These are phyloP conservation scores for Rhynchosporium secalis DNA, from an alignment of 2,329 filamentous ascomycete genomes.

Conservation along the genomic window DNA sequence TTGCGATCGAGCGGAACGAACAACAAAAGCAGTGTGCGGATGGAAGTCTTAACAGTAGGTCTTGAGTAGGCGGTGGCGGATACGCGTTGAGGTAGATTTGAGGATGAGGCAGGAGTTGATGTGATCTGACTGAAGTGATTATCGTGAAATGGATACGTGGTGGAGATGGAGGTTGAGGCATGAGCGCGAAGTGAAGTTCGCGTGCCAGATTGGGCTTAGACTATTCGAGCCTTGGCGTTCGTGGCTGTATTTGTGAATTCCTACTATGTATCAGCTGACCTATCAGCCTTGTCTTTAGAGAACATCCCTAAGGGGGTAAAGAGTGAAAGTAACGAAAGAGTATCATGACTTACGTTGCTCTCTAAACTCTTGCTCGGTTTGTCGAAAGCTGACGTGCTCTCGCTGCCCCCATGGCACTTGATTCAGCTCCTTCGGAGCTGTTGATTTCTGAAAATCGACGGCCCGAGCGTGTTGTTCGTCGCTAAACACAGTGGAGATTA, in stretches of 20 bases:
- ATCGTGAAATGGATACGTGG: conserved; percentile 12
- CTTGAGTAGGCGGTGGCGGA: background rate
- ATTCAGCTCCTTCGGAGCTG: no score
- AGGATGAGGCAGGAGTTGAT: conserved; percentile 8
- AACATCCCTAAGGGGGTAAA: no score
- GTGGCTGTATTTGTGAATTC: background rate
- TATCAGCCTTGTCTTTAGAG: no score
- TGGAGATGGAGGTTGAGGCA: conserved; percentile 18
- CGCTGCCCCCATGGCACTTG: no score
- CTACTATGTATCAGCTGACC: no score
- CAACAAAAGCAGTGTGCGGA: background rate
- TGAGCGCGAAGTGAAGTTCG: conserved; percentile 15
- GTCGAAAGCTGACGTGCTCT: no score
- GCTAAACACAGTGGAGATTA: no score
- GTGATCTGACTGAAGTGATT: conserved; percentile 11
- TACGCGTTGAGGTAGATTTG: background rate
- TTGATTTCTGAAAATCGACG: no score
- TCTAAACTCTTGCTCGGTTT: no score
- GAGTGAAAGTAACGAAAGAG: no score
- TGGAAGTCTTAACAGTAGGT: background rate
- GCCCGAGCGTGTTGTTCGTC: no score
- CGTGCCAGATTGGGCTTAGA: conserved; percentile 13
- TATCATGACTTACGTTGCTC: no score
- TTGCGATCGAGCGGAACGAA: conserved; percentile 19
- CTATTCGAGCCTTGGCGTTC: background rate